Conservation (phyloP, 2,329 filamentous ascomycete genomes). For the Fusarium pilosicola region DNA sequence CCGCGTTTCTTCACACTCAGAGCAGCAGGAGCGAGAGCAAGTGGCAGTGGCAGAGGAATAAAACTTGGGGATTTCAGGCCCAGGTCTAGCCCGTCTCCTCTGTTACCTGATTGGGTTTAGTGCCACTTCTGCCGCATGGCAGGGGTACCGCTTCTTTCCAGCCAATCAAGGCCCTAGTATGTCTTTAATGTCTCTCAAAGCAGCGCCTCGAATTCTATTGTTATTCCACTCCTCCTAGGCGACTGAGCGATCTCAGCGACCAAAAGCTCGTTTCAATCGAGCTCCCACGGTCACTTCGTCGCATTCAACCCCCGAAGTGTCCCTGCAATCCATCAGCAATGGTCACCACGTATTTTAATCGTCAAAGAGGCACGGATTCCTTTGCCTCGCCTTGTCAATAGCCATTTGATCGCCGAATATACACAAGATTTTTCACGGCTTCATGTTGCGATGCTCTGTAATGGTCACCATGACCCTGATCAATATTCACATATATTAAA, state of each 20-base stretch:
- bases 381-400: neutral
- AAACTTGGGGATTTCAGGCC: conserved; percentile 28
- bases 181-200: conserved; percentile 15
- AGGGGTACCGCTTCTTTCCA: conserved; percentile 8
- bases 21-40: neutral
- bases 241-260: conserved; percentile 33
- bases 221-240: conserved; percentile 29
- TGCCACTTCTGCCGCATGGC: conserved; percentile 12
- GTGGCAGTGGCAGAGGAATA: conserved; percentile 2
- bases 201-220: conserved; percentile 29
- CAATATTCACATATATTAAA: neutral
- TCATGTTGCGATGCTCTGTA: conserved; percentile 20
- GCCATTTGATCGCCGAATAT: conserved; percentile 11
- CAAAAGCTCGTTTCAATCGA: conserved; percentile 28
- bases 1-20: conserved; percentile 34
- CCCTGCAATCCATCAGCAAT: conserved; percentile 1
- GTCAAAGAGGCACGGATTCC: neutral
- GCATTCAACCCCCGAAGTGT: conserved; percentile 17
- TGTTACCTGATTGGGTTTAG: conserved; percentile 28
- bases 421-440: conserved; percentile 12
- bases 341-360: neutral
- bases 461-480: conserved; percentile 10
- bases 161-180: conserved; percentile 13
- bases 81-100: conserved; percentile 20
- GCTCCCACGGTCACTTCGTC: conserved; percentile 11